Base-by-base conservation (phyloP, 202 grass and related monocot species). In the Panicum hallii region DNA sequence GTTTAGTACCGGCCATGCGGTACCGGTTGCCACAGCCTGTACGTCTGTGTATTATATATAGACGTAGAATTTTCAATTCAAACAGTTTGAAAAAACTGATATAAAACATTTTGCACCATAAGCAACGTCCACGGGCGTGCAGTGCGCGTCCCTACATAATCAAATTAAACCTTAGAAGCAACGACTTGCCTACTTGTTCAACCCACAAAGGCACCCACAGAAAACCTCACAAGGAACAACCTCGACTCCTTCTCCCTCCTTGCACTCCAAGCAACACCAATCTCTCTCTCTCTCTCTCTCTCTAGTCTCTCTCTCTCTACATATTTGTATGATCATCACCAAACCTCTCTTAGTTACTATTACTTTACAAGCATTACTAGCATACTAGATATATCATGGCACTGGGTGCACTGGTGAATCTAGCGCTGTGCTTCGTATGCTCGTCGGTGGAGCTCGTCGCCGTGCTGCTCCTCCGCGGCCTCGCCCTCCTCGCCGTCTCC, bases 181-280 rank as follows among this genome's bases (percentile, higher is more conserved):
- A 87, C 78, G 89, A 89, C 70, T 89, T 91, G 41, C 19, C 53
- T 47, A 28, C 41, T 65, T 46, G 47, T 64, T 74, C 32, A 57
- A 76, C 79, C 47, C 54, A 78, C 45, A 62, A 60, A 60, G 61
- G 19, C 73, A 53, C 11, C 64, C 78, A 42, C 19, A 32, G 73
- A 85, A 81, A 85, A 87, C 75, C 72, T 79, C 72, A 81, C 81
- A 77, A 82, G 74, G 48, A 90, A 90, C 73, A 84, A 62, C 72
- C 47, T 69, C 49, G 2, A 16, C 84, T 16, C 42, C 13, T 70
- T 55, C 49, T 44, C 74, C 8, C 61, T 85, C 76, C 86, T 87
- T 91, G 67, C 70, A 94, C 89, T 94, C 89, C 92, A 91, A 94
- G 92, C 86, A 94, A 94, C 86, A 83, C 52, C 26, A 15, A 13